Evolutionary conservation across 345 rosid species (phyloP).

Genomic region (Eucalyptus cloeziana): DNA sequence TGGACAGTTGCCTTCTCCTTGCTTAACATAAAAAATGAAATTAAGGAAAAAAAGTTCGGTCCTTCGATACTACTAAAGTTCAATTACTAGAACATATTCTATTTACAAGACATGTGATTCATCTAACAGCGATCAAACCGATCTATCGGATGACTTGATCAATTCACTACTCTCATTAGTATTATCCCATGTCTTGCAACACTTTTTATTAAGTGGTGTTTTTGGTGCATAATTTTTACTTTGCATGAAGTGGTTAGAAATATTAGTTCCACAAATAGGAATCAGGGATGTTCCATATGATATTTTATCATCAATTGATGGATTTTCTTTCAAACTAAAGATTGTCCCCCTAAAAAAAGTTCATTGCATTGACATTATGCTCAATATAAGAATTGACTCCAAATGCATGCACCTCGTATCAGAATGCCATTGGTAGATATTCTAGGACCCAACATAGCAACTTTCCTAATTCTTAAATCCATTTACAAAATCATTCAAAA

Average conservation of each 20-base stretch:
- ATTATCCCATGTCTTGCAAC: not conserved
- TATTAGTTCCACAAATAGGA: not conserved
- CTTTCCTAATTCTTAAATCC: not conserved
- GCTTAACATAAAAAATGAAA: not conserved
- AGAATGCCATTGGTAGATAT: not conserved
- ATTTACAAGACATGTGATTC: not conserved
- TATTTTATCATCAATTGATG: not conserved
- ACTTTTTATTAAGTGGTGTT: not conserved
- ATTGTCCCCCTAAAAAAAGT: not conserved
- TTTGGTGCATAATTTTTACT: not conserved
- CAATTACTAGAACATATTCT: not conserved
- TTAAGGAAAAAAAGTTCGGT: not conserved
- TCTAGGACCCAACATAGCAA: not conserved
- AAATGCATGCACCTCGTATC: not conserved
- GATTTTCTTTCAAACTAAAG: not conserved
- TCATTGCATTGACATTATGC: not conserved
- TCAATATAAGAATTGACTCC: not conserved
- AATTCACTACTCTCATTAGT: not conserved
- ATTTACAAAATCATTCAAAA: not conserved
- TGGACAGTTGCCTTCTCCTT: not conserved
- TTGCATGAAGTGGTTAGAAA: not conserved
- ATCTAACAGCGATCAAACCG: not conserved
- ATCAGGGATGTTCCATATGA: not conserved
- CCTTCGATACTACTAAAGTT: not conserved
- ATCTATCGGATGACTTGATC: accelerated